These are phyloP conservation scores for Hibiscus mutabilis DNA, from an alignment of 345 rosid genomes.

Conservation along the genomic window DNA sequence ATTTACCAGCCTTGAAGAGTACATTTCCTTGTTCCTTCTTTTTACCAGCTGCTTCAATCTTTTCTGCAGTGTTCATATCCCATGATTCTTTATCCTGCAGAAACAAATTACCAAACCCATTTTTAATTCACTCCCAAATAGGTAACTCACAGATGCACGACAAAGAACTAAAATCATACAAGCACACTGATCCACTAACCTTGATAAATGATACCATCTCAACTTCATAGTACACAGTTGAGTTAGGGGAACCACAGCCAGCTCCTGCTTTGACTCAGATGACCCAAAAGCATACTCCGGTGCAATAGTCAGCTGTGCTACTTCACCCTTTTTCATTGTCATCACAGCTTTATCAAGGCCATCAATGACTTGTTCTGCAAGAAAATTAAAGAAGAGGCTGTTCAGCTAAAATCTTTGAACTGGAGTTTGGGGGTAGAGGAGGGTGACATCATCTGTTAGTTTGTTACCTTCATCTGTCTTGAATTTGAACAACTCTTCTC, in stretches of 20 bases:
- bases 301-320: constrained; percentile 56
- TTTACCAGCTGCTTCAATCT: constrained; percentile 80
- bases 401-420: neutral
- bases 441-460: neutral
- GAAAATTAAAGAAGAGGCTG: neutral
- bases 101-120: neutral
- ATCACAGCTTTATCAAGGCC: constrained; percentile 83
- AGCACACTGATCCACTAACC: constrained; percentile 28
- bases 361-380: constrained; percentile 76
- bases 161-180: neutral
- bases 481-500: constrained; percentile 67
- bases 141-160: neutral
- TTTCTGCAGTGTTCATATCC: constrained; percentile 88
- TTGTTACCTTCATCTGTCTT: constrained; percentile 74
- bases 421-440: neutral
- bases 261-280: constrained; percentile 58
- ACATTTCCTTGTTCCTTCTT: constrained; percentile 95
- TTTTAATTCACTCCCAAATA: neutral
- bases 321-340: constrained; percentile 90
- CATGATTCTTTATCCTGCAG: constrained; percentile 86
- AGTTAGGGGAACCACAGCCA: constrained; percentile 72
- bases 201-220: constrained; percentile 70
- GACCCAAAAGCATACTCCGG: constrained; percentile 88
- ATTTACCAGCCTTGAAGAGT: constrained; percentile 73
- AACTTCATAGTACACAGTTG: constrained; percentile 66